These are phyloP conservation scores for Lentinula detonsa DNA, from an alignment of 768 basidiomycete species.

Conservation along the genomic window DNA sequence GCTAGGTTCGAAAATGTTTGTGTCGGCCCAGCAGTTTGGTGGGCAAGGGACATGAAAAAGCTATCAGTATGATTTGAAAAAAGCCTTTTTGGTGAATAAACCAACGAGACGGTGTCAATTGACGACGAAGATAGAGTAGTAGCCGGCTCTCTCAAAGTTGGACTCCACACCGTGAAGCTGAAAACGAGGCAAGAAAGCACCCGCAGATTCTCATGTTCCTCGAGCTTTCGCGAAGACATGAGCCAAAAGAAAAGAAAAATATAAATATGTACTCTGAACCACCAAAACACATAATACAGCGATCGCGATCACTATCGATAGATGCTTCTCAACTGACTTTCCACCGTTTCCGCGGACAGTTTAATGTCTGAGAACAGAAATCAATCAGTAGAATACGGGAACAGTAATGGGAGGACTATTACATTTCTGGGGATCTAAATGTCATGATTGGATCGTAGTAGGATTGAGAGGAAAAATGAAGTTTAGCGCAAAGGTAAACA, in stretches of 20 bases:
- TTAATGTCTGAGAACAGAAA: conserved; percentile 61
- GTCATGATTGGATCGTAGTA: neutral
- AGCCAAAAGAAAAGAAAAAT: neutral
- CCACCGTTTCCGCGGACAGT: conserved; percentile 67
- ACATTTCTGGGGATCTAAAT: conserved; percentile 49
- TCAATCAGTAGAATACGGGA: conserved; percentile 8
- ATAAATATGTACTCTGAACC: neutral
- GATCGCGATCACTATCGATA: conserved; percentile 25
- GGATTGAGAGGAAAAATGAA: conserved; percentile 1
- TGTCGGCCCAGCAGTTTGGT: neutral
- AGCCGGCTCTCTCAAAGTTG: neutral
- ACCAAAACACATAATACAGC: neutral
- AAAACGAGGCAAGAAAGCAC: neutral
- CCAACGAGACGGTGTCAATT: neutral
- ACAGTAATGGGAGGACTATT: conserved; percentile 12
- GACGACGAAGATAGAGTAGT: too few species aligned
- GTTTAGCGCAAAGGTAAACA: neutral
- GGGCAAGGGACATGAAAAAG: neutral
- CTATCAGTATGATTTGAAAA: too few species aligned
- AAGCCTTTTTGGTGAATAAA: neutral
- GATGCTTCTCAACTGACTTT: conserved; percentile 58
- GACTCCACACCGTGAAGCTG: neutral
- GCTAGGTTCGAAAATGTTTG: neutral
- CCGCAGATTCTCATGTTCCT: neutral
- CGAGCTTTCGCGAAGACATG: neutral